These are phyloP conservation scores for Rhododendron henanense DNA, from an alignment of 148 eudicot species.

Conservation along the genomic window DNA sequence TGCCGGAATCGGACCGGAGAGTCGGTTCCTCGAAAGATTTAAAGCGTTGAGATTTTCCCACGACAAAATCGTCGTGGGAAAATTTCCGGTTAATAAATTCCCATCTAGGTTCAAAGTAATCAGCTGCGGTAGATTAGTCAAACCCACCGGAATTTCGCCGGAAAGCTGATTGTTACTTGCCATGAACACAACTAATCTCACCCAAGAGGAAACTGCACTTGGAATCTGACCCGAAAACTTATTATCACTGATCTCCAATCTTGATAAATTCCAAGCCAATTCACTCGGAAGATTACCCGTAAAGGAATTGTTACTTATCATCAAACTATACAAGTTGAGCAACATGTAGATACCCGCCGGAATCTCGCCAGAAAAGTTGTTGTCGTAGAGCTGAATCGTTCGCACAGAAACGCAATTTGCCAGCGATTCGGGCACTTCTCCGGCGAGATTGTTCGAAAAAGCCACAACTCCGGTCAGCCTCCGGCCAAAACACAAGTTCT, in stretches of 20 bases:
- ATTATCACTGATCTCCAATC: constrained; percentile 48
- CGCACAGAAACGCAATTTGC: constrained; percentile 29
- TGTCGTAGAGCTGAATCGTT: constrained; percentile 32
- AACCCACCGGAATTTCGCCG: constrained; percentile 43
- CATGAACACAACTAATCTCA: constrained; percentile 27
- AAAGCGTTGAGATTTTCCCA: constrained; percentile 22
- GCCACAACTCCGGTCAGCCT: constrained; percentile 40
- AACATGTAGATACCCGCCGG: constrained; percentile 53
- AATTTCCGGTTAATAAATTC: constrained; percentile 19
- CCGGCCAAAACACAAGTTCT: constrained; percentile 38
- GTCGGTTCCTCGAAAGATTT: constrained; percentile 27
- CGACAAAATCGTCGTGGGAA: constrained; percentile 15
- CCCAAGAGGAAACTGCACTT: constrained; percentile 31
- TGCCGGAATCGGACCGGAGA: constrained; percentile 24
- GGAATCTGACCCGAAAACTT: constrained; percentile 56
- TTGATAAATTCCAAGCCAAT: constrained; percentile 37
- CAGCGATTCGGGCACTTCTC: constrained; percentile 52
- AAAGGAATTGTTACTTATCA: constrained; percentile 36
- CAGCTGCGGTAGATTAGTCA: constrained; percentile 33
- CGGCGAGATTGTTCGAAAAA: constrained; percentile 40
- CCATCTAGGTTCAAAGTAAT: constrained; percentile 18
- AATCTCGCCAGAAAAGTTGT: constrained; percentile 46
- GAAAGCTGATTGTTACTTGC: constrained; percentile 54
- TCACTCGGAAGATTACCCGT: constrained; percentile 48
- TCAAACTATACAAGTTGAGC: constrained; percentile 20